A percentile compares a stretch with the other conserved stretches of the same genome.
phyloP scores from a whole-genome alignment of 2,329 filamentous ascomycete species.

The Ophiostoma himal-ulmi region DNA sequence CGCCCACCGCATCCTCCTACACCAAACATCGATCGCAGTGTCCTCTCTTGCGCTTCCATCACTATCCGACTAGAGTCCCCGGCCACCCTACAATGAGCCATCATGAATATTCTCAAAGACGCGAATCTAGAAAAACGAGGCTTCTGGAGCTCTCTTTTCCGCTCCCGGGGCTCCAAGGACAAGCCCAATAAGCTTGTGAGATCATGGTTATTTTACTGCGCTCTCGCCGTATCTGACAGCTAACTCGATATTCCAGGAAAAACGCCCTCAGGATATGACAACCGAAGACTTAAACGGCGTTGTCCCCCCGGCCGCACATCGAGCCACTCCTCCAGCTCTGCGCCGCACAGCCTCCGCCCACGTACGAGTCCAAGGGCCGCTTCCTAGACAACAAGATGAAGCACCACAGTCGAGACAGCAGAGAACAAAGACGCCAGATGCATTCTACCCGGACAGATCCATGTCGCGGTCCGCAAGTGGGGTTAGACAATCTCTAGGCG shows the following conservation, averaged over 20 bases:
- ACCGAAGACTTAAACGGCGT: neutral
- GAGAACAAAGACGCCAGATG: neutral
- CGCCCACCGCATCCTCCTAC: neutral
- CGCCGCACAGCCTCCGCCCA: neutral
- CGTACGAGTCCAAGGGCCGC: constrained; percentile 16
- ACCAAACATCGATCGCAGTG: neutral
- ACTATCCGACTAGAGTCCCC: neutral
- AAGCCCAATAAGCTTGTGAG: constrained; percentile 35
- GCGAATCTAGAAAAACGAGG: constrained; percentile 44
- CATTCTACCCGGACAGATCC: constrained; percentile 16
- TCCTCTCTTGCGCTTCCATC: neutral
- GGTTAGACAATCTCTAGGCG: neutral
- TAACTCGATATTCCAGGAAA: constrained; percentile 30
- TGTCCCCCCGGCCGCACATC: neutral
- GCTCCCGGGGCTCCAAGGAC: constrained; percentile 40
- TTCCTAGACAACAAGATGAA: constrained; percentile 1
- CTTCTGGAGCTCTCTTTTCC: constrained; percentile 45
- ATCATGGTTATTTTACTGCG: neutral
- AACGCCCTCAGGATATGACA: constrained; percentile 31
- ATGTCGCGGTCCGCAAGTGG: constrained; percentile 11
- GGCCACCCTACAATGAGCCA: constrained; percentile 19
- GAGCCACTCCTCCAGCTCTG: neutral
- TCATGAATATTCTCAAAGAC: constrained; percentile 30
- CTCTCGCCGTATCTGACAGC: neutral
- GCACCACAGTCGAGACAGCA: neutral